phyloP scores from a whole-genome alignment of 179 eudicot species.

The Spinacia oleracea region DNA sequence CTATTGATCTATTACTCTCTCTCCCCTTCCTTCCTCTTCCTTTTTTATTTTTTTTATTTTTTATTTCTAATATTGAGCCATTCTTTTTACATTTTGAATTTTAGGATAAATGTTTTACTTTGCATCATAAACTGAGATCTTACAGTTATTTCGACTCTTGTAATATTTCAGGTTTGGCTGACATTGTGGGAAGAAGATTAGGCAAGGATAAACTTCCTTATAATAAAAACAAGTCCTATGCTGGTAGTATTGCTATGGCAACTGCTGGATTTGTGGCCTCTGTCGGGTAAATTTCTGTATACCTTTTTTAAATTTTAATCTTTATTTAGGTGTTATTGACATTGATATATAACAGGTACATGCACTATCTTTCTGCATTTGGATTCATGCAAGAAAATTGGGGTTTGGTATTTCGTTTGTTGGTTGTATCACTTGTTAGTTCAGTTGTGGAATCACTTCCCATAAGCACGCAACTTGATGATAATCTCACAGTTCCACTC shows the following conservation, averaged over 20 bases:
- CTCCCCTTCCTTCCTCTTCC: background rate
- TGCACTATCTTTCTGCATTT: constrained; percentile 70
- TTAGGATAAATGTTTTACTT: background rate
- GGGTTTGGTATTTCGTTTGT: constrained; percentile 59
- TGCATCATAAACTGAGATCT: background rate
- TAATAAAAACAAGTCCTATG: constrained; percentile 73
- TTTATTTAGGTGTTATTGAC: constrained; percentile 17
- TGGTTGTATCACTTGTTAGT: constrained; percentile 58
- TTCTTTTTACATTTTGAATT: background rate
- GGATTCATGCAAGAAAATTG: constrained; percentile 65
- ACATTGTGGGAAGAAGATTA: constrained; percentile 81
- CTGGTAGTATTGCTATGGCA: constrained; percentile 81
- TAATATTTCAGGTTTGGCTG: constrained; percentile 72
- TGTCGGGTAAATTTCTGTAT: constrained; percentile 52
- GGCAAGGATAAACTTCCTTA: constrained; percentile 68
- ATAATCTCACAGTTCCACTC: constrained; percentile 81
- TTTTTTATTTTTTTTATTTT: too few relatives aligned
- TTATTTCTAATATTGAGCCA: background rate
- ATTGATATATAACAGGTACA: constrained; percentile 52
- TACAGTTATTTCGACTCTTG: background rate
- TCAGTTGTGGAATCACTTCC: constrained; percentile 89
- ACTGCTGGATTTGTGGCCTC: constrained; percentile 78
- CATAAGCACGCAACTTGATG: constrained; percentile 72
- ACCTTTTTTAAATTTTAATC: background rate
- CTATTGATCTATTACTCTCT: too few relatives aligned